Evolutionary conservation across 2,329 filamentous ascomycete species (phyloP), one percentile per base, ranked within the genome.

Genomic region (Fusarium nisikadoi): DNA sequence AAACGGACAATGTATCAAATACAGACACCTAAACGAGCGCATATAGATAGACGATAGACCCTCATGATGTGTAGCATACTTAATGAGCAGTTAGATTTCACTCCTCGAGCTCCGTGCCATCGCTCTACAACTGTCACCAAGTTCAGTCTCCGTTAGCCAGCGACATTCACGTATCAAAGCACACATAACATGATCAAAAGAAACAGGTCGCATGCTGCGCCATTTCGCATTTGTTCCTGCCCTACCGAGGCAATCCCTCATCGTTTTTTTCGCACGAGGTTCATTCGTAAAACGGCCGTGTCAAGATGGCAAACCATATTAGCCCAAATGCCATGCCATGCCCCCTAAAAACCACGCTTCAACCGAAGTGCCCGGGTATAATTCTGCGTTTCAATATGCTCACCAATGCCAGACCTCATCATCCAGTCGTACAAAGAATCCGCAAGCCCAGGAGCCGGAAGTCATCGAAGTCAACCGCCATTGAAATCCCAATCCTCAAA

Each of bases 341-440:
- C 19, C 54, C 39, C 49, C 57, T 56, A 71, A 43, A 71, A 74
- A 65, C 74, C 71, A 77, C 70, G 68, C 68, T 71, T 72, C 72
- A 75, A 68, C 73, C 65, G 53, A 77, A 75, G 65, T 72, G 71
- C 66, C 76, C 68, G 75, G 76, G 76, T 77, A 77, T 77, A 75
- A 69, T 76, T 68, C 71, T 77, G 74, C 75, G 76, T 76, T 68
- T 72, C 71, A 74, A 75, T 75, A 75, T 75, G 73, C 66, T 76
- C 69, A 70, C 68, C 74, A 68, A 76, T 76, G 70, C 71, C 70
- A 65, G 62, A 74, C 71, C 74, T 69, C 55, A 70, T 71, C 74
- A 62, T 74, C 67, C 74, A 75, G 71, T 72, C 71, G 67, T 73
- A 72, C 71, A 76, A 73, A 76, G 74, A 72, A 72, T 72, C 67